Percentiles rank a stretch among this genome's conserved stretches.
Conservation (phyloP, 169 alveolate genomes). For the Plasmodium malariae region DNA sequence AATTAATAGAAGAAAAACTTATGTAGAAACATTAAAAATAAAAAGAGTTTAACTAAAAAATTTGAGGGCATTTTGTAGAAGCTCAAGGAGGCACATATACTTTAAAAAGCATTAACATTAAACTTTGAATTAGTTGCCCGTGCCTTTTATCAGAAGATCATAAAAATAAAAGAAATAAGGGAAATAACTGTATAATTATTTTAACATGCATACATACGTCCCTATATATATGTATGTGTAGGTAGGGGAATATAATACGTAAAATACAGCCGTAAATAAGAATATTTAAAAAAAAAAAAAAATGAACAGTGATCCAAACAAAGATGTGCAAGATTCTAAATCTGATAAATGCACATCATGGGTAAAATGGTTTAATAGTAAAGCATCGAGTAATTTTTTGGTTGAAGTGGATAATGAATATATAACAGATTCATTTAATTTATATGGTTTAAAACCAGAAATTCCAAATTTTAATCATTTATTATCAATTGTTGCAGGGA, state of each 20-base stretch:
- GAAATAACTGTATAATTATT: not conserved
- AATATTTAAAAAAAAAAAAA: not conserved
- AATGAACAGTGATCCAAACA: conserved; percentile 56
- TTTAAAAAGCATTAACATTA: no score
- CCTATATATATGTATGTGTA: not conserved
- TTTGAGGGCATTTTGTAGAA: not conserved
- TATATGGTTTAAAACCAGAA: conserved; percentile 81
- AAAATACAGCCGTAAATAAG: not conserved
- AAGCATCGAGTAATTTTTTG: conserved; percentile 58
- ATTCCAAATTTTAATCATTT: conserved; percentile 82
- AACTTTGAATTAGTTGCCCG: no score
- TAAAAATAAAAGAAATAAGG: not conserved
- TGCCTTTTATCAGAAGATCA: not conserved
- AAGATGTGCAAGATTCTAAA: conserved; percentile 54
- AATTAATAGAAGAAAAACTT: not conserved
- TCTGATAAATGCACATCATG: conserved; percentile 74
- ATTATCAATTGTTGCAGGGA: conserved; percentile 84
- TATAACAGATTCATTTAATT: conserved; percentile 83
- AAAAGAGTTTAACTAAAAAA: not conserved
- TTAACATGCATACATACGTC: not conserved
- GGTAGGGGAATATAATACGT: not conserved
- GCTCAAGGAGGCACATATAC: not conserved
- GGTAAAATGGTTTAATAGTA: conserved; percentile 76
- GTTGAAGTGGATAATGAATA: conserved; percentile 83
- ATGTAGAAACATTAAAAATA: not conserved